Percentiles rank a stretch among this genome's conserved stretches.
phyloP scores from a whole-genome alignment of 1,139 yeast species.

The Lodderomyces metapsilosis region DNA sequence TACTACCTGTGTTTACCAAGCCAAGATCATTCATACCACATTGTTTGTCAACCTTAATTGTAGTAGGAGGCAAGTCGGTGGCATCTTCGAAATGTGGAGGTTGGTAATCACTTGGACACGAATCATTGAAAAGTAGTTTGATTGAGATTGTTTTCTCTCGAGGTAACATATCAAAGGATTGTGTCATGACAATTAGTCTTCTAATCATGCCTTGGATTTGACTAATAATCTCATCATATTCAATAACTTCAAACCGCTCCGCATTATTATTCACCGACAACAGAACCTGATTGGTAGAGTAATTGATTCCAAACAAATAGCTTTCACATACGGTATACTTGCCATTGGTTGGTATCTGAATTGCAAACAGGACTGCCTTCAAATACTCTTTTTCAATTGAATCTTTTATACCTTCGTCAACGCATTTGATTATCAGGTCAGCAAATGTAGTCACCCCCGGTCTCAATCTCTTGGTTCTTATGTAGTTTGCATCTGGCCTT shows the following conservation, averaged over 20 bases:
- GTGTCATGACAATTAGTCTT: slow-evolving; percentile 51
- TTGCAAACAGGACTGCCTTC: slow-evolving; percentile 44
- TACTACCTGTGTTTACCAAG: slow-evolving; percentile 10
- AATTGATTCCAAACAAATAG: slow-evolving; percentile 48
- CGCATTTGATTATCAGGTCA: slow-evolving; percentile 42
- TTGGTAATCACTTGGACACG: slow-evolving; percentile 46
- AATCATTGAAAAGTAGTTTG: slow-evolving; percentile 47
- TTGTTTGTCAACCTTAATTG: slow-evolving; percentile 17
- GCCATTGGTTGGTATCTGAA: slow-evolving; percentile 36
- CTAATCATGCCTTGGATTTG: slow-evolving; percentile 31
- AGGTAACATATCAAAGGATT: slow-evolving; percentile 50
- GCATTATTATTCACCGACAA: slow-evolving; percentile 4
- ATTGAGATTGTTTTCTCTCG: slow-evolving; percentile 40
- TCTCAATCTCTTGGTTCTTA: slow-evolving; percentile 44
- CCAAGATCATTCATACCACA: slow-evolving; percentile 13
- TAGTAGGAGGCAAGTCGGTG: slow-evolving; percentile 19
- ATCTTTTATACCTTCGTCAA: slow-evolving; percentile 48
- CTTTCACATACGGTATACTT: slow-evolving; percentile 45
- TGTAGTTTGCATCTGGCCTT: slow-evolving; percentile 20
- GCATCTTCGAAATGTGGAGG: slow-evolving; percentile 45
- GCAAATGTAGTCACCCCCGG: slow-evolving; percentile 33
- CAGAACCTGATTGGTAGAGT: slow-evolving; percentile 18
- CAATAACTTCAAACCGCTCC: slow-evolving; percentile 7
- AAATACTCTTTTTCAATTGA: slow-evolving; percentile 41
- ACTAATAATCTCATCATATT: slow-evolving; percentile 28